Percentiles rank a stretch among this genome's conserved stretches.
Conservation (phyloP, 1,284 basidiomycete genomes). For the Sporisorium exsertum region DNA sequence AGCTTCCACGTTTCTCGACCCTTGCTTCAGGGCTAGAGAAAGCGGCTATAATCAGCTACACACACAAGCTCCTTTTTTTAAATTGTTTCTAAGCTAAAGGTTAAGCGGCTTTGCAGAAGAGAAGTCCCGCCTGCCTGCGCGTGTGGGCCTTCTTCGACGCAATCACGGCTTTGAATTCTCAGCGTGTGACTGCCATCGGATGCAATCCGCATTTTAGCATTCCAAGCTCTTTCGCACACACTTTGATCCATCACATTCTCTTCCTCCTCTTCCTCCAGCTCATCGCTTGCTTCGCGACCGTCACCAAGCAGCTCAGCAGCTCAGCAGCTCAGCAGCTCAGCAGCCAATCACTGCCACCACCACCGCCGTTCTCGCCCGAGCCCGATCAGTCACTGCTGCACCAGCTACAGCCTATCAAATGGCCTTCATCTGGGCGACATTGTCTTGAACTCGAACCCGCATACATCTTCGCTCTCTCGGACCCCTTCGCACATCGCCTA, state of each 20-base stretch:
- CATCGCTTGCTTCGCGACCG: not conserved
- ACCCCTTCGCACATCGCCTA: slow-evolving; percentile 4
- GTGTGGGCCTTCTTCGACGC: not conserved
- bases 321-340: not conserved
- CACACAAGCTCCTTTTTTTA: not conserved
- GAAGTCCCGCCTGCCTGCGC: not conserved
- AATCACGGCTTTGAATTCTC: not conserved
- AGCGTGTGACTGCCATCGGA: not conserved
- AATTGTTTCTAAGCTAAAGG: not conserved
- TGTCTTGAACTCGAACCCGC: not conserved
- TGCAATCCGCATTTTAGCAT: not conserved
- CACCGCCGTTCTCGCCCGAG: not conserved
- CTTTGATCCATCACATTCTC: no score
- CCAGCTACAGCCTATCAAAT: slow-evolving; percentile 10
- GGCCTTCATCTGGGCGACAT: slow-evolving; percentile 10
- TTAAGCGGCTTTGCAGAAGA: not conserved
- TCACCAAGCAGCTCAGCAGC: not conserved
- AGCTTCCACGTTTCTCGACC: not conserved
- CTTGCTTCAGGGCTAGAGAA: not conserved
- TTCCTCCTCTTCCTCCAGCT: not conserved
- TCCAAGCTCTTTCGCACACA: no score
- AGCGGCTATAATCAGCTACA: not conserved
- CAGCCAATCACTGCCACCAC: not conserved
- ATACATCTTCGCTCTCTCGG: slow-evolving; percentile 3
- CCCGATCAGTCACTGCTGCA: not conserved